Percentiles rank a stretch among this genome's conserved stretches.
Conservation (phyloP, 164 flowering plant genomes). For the Akebia trifoliata region DNA sequence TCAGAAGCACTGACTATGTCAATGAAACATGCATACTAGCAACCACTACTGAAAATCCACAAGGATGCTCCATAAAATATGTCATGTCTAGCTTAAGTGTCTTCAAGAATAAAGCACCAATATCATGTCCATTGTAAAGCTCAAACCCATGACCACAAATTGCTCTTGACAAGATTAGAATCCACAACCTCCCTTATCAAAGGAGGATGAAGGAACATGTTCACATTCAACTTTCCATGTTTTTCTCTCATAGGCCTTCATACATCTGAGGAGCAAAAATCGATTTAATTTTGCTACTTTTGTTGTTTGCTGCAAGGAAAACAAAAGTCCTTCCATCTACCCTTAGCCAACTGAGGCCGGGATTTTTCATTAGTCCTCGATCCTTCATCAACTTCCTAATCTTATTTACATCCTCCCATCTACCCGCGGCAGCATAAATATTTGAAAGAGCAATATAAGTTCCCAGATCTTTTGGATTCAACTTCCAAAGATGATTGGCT, state of each 20-base stretch:
- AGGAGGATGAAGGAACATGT: too few species aligned
- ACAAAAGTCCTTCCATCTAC: slow-evolving; percentile 16
- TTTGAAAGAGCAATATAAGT: slow-evolving; percentile 29
- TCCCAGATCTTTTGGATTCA: slow-evolving; percentile 30
- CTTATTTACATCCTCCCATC: slow-evolving; percentile 26
- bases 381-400: slow-evolving; percentile 26
- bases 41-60: too few species aligned
- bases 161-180: too few species aligned
- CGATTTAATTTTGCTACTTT: background rate
- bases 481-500: slow-evolving; percentile 14
- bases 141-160: too few species aligned
- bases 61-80: too few species aligned
- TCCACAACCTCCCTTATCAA: too few species aligned
- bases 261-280: background rate
- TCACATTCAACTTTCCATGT: too few species aligned
- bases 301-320: slow-evolving; percentile 21
- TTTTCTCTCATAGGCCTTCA: background rate
- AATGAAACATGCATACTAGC: too few species aligned
- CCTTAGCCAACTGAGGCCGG: slow-evolving; percentile 20
- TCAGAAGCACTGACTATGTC: too few species aligned
- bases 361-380: slow-evolving; percentile 12
- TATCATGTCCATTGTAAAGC: too few species aligned
- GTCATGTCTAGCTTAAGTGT: too few species aligned
- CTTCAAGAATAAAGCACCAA: too few species aligned
- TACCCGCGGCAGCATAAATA: slow-evolving; percentile 25